Base-by-base conservation (phyloP, 2,329 filamentous ascomycete species). In the Ilyonectria destructans region DNA sequence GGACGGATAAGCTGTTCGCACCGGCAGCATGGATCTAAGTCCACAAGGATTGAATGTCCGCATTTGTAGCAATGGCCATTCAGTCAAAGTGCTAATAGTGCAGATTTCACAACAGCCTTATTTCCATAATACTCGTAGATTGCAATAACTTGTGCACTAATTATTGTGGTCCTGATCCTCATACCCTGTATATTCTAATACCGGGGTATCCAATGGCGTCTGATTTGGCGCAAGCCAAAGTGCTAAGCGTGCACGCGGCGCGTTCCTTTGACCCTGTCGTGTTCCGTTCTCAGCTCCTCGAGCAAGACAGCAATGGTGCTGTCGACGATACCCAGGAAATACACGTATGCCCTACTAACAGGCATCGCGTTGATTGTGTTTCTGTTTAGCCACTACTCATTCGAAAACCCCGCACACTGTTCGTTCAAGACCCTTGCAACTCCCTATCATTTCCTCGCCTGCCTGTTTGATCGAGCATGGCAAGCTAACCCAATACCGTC, bases 311-410 rank as follows among this genome's bases (percentile, higher is more conserved):
- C 46, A 13, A 49, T 49, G 23, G 5, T 46, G 2, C 40, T 29
- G 7, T 35, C 55, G 5, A 58, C 37, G 17, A 19, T 46, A 13
- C 55, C 55, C 40, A 58, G 35, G 29, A 46, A 33, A 23, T 31
- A 58, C 26, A 12, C 21, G 26, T 58, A 58, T 48, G 43, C n/a
- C 9, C 56, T 58, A 19, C 56, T 58, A 29, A 43, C 43, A 26
- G 56, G 40, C 56, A 33, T 58, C 17, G 29, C 56, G 9, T 37
- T 58, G 55, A 37, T n/a, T 13, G 12, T 35, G 3, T 31, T 58
- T 12, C 3, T 48, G 2, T 19, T 58, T 9, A 12, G n/a, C 23
- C 19, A 58, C 23, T 58, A 58, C 40, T 21, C 17, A 3, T 56
- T 43, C 35, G 12, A 21, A 12, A 6, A 13, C 6, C 13, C 26